Base-by-base conservation (phyloP, 2,329 filamentous ascomycete genomes). In the Arthrocladium fulminans region DNA sequence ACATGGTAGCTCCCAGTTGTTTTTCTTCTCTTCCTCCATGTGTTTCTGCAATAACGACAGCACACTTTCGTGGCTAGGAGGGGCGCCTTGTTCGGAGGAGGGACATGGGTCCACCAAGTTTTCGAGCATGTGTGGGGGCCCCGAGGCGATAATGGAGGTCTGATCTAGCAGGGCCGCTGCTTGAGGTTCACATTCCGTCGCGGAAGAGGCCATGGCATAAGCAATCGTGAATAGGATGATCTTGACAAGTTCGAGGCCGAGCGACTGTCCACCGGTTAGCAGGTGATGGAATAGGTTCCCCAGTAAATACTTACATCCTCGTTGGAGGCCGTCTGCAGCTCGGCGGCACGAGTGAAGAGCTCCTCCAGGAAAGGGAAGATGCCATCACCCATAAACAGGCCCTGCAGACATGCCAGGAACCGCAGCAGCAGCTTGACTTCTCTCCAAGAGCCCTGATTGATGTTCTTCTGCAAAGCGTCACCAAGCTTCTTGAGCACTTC, bases 191-290 rank as follows among this genome's bases (percentile, higher is more conserved):
- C 84, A 82, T 43, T 81, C 79, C 6, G 47, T 55, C 2, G 85
- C 83, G 0, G 83, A 79, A 2, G 86, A 80, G 8, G 83, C 79
- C 75, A 95, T 82, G 47, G 88, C 75, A 65, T 97, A 98, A 0
- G 92, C 90, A 50, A 98, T 85, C 0, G 90, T 95, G 42, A 96
- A 79, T 38, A 97, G 79, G 56, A 98, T 96, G 59, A 96, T 89
- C 69, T 96, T 97, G 65, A 96, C 88, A 27, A 98, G 78, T 69
- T 97, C 92, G 35, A 94, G 68, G 17, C 80, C 79, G 43, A 84
- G 68, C 37, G 78, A 68, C 74, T 80, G 55, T 59, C 54, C 53
- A 51, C 51, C 42, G 45, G 37, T 62, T 37, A 60, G 55, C 40
- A 30, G 43, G 19, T 17, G 17, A n/a, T 29, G 30, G 22, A 22